A percentile compares a stretch with the other conserved stretches of the same genome.
phyloP scores from a whole-genome alignment of 2,329 filamentous ascomycete genomes.

The Berkeleyomyces basicola region DNA sequence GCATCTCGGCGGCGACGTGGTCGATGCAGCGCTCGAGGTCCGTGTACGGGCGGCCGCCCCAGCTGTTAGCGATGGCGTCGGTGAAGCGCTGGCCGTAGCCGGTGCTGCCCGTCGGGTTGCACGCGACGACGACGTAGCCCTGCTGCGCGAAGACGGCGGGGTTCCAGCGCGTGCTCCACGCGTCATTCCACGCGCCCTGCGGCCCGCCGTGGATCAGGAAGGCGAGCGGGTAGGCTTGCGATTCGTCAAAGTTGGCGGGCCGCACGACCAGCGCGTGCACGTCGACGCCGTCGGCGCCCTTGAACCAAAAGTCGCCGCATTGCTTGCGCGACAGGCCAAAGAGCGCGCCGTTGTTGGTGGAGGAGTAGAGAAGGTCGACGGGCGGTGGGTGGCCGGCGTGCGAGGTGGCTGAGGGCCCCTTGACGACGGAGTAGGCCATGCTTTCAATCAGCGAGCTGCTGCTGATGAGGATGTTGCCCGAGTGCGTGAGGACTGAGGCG shows the following conservation, averaged over 20 bases:
- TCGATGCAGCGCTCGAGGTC: constrained; percentile 69
- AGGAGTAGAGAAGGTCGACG: constrained; percentile 38
- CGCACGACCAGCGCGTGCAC: constrained; percentile 54
- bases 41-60: constrained; percentile 72
- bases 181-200: constrained; percentile 57
- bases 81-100: constrained; percentile 66
- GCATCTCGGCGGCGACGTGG: constrained; percentile 47
- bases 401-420: constrained; percentile 25
- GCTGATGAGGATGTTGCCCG: constrained; percentile 41
- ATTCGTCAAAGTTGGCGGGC: constrained; percentile 45
- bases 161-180: constrained; percentile 75
- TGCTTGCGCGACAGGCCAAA: constrained; percentile 50
- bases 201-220: constrained; percentile 74
- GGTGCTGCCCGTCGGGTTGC: constrained; percentile 71
- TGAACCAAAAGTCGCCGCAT: constrained; percentile 39
- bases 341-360: constrained; percentile 45
- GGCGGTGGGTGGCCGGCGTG: constrained; percentile 17
- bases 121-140: constrained; percentile 66
- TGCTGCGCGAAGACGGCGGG: constrained; percentile 74
- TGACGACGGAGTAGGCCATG: constrained; percentile 48
- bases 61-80: constrained; percentile 61
- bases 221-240: constrained; percentile 61
- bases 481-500: constrained; percentile 35
- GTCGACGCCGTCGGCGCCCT: constrained; percentile 35
- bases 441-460: constrained; percentile 57